Conservation (phyloP, 192 early-diverging fungal species). For the Glomus cerebriforme region DNA sequence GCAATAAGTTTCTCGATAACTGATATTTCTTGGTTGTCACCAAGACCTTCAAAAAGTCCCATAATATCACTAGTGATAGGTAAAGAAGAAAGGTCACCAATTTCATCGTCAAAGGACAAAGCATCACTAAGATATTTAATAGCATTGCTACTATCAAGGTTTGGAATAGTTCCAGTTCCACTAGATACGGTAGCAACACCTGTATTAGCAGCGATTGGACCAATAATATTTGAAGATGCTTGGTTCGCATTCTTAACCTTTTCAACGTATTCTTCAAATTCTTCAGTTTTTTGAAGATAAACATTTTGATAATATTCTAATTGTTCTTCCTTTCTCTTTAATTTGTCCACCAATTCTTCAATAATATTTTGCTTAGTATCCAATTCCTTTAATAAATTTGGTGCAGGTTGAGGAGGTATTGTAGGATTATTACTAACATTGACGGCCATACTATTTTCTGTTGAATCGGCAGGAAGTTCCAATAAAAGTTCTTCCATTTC, state of each 20-base stretch:
- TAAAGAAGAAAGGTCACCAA: constrained; percentile 18
- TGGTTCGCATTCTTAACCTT: not conserved
- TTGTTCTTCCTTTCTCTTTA: constrained; percentile 31
- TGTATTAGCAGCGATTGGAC: not conserved
- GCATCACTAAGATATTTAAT: not conserved
- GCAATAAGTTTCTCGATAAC: constrained; percentile 29
- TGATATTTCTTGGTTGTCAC: constrained; percentile 9
- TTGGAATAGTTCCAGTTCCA: not conserved
- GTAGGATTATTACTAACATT: not conserved
- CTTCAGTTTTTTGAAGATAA: constrained; percentile 29
- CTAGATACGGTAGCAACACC: not conserved
- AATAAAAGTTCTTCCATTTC: constrained; percentile 23
- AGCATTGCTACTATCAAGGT: not conserved
- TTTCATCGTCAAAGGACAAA: not conserved
- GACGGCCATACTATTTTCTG: not conserved
- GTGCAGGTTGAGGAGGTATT: constrained; percentile 1
- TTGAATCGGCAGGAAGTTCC: not conserved
- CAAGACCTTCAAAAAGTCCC: constrained; percentile 18
- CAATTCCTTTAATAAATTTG: constrained; percentile 17
- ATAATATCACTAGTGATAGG: constrained; percentile 30
- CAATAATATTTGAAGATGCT: not conserved
- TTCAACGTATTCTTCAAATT: constrained; percentile 21
- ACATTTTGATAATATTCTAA: constrained; percentile 34
- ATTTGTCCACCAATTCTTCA: constrained; percentile 28
- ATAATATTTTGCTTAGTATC: constrained; percentile 28